phyloP scores from a whole-genome alignment of 495 filamentous ascomycete genomes.

The Cladorrhinum samala region DNA sequence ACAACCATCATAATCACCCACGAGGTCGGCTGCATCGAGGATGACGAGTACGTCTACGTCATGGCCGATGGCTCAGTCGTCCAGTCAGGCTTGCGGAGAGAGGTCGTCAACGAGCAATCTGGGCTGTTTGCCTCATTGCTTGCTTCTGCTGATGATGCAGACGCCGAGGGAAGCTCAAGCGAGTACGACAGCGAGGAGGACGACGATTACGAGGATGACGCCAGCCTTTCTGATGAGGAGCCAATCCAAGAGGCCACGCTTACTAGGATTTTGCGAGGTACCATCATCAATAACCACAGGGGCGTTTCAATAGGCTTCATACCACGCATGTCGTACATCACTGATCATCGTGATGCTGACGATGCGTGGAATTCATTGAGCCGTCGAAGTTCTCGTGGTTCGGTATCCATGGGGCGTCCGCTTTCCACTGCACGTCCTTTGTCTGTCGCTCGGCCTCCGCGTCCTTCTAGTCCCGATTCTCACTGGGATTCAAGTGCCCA shows the following conservation, averaged over 20 bases:
- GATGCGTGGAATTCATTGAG: too few species aligned
- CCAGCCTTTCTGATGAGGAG: slow-evolving; percentile 3
- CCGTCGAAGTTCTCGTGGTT: too few species aligned
- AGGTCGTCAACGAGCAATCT: slow-evolving; percentile 25
- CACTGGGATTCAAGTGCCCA: too few species aligned
- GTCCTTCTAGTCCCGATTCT: too few species aligned
- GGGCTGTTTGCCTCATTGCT: slow-evolving; percentile 29
- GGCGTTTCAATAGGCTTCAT: slow-evolving; percentile 12
- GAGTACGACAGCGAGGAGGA: slow-evolving; percentile 1
- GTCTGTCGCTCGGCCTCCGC: too few species aligned
- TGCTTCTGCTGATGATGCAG: slow-evolving; percentile 19
- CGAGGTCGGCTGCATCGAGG: slow-evolving; percentile 72
- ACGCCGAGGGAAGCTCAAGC: neutral
- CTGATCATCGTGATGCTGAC: neutral
- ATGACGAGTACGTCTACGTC: slow-evolving; percentile 74
- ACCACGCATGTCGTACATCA: slow-evolving; percentile 10
- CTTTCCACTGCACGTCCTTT: too few species aligned
- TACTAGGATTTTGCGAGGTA: slow-evolving; percentile 12
- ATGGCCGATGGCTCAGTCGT: slow-evolving; percentile 65
- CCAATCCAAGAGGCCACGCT: slow-evolving; percentile 6
- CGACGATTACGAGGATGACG: neutral
- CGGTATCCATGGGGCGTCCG: too few species aligned
- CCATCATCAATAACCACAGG: slow-evolving; percentile 4
- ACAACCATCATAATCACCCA: slow-evolving; percentile 93
- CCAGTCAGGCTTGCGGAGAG: slow-evolving; percentile 54